phyloP scores from a whole-genome alignment of 108 stramenopile genomes.

The Asterionellopsis glacialis region DNA sequence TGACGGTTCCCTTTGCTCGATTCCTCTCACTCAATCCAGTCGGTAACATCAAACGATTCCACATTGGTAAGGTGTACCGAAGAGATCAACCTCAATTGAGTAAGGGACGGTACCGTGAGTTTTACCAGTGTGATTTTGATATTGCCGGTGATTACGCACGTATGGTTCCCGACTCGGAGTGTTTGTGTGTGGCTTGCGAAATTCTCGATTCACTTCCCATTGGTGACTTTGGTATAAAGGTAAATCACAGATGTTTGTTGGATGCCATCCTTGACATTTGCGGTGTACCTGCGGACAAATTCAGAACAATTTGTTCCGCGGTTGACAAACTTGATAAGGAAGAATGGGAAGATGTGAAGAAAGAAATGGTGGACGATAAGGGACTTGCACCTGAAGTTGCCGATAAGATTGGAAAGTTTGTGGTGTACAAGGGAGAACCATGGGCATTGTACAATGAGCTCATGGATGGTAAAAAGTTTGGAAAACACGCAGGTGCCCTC shows the following conservation, averaged over 20 bases:
- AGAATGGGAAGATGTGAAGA: constrained; percentile 76
- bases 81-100: constrained; percentile 81
- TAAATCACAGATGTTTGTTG: constrained; percentile 85
- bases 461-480: constrained; percentile 53
- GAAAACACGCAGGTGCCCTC: constrained; percentile 61
- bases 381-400: constrained; percentile 73
- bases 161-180: constrained; percentile 90
- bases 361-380: constrained; percentile 87
- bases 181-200: constrained; percentile 78
- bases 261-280: constrained; percentile 88
- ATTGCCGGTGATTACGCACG: constrained; percentile 68
- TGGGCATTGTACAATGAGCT: constrained; percentile 65
- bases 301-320: constrained; percentile 86
- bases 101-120: constrained; percentile 86
- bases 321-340: constrained; percentile 95
- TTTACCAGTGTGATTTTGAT: constrained; percentile 95
- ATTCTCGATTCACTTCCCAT: constrained; percentile 83
- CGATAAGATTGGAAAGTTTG: constrained; percentile 83
- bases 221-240: constrained; percentile 84
- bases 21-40: constrained; percentile 83
- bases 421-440: constrained; percentile 59
- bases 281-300: constrained; percentile 86
- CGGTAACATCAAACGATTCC: constrained; percentile 89
- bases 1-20: constrained; percentile 92
- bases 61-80: constrained; percentile 89